Base-by-base conservation (phyloP, 768 basidiomycete genomes). In the Neoboletus brunneissimus region DNA sequence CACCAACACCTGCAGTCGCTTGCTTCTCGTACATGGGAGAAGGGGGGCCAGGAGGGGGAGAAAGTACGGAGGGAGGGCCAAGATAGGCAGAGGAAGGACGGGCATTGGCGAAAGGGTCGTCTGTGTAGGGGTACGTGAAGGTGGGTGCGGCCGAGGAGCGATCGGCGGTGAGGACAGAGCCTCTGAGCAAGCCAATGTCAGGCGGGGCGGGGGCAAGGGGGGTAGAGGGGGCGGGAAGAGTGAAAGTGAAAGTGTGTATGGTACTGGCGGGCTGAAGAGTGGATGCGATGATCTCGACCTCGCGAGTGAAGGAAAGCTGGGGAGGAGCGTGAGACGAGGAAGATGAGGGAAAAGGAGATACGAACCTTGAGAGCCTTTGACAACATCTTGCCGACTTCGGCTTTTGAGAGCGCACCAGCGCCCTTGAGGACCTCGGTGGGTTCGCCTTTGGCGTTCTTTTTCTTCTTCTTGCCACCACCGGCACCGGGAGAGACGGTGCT, bases 211-310 rank as follows among this genome's bases (percentile, higher is more conserved):
- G 86, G 0, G 89, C 89, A 7, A 90, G 79, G 13, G 90, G 88
- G 2, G 88, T 88, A 41, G 79, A 83, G 12, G 88, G 84, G 5
- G 88, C 84, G 47, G 91, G 88, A 47, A 94, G 81, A 9, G 82
- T 87, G 67, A 98, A 98, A 4, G 90, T 89, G 74, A 97, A 98
- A 0, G 85, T 88, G 69, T 97, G 93, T 44, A 94, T 86, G 16
- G 94, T 97, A 7, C 91, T 91, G 1, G 94, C 88, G 8, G 95
- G 95, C 63, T 95, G 91, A 11, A 95, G 81, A 0, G 93, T 92
- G n/a, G 94, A 93, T 15, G 94, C 92, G 68, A 98, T 89, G 54
- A 98, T 88, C 70, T 95, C 93, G 42, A 95, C 90, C 70, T 96
- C 94, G 51, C 89, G 88, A 35, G 91, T 85, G 72, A 95, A 94